Conservation (phyloP, 2,329 filamentous ascomycete genomes). For the Monosporascus cannonballus region DNA sequence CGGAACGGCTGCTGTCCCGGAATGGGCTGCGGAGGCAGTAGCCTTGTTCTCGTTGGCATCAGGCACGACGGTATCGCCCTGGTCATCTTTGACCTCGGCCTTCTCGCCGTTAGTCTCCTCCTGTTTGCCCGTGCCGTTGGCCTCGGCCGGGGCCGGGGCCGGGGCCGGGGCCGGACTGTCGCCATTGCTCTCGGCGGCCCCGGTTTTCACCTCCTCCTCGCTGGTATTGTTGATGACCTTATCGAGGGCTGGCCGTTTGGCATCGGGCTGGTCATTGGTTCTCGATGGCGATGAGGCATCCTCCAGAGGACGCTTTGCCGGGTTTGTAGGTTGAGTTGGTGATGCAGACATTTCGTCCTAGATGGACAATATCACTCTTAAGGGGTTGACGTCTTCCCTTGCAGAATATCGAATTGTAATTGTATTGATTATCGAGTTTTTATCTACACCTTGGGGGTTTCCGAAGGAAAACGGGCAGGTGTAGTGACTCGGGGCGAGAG, state of each 20-base stretch:
- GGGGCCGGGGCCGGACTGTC: conserved; percentile 27
- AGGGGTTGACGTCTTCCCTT: conserved; percentile 20
- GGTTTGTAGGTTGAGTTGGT: conserved; percentile 59
- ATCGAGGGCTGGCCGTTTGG: conserved; percentile 92
- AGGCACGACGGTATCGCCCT: conserved; percentile 64
- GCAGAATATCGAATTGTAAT: conserved; percentile 32
- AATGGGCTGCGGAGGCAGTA: conserved; percentile 32
- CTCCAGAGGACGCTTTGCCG: conserved; percentile 88
- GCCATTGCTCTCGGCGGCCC: conserved; percentile 32
- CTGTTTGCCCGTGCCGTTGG: conserved; percentile 37
- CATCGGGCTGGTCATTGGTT: conserved; percentile 88
- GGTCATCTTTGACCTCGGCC: conserved; percentile 46
- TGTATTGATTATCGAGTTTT: conserved; percentile 44
- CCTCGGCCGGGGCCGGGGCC: conserved; percentile 34
- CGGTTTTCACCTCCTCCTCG: conserved; percentile 39
- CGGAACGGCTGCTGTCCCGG: conserved; percentile 28
- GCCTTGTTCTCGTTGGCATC: conserved; percentile 55
- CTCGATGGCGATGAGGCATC: conserved; percentile 93
- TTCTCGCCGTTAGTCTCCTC: conserved; percentile 47
- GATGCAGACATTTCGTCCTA: conserved; percentile 67
- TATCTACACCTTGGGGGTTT: conserved; percentile 86
- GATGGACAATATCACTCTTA: conserved; percentile 22
- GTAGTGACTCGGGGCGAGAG: conserved; percentile 49
- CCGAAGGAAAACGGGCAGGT: conserved; percentile 92
- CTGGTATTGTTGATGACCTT: conserved; percentile 69